Percentiles rank a stretch among this genome's conserved stretches.
These are phyloP conservation scores for Kentomonas sorsogonicus DNA, from an alignment of 208 protist genomes.

Conservation along the genomic window DNA sequence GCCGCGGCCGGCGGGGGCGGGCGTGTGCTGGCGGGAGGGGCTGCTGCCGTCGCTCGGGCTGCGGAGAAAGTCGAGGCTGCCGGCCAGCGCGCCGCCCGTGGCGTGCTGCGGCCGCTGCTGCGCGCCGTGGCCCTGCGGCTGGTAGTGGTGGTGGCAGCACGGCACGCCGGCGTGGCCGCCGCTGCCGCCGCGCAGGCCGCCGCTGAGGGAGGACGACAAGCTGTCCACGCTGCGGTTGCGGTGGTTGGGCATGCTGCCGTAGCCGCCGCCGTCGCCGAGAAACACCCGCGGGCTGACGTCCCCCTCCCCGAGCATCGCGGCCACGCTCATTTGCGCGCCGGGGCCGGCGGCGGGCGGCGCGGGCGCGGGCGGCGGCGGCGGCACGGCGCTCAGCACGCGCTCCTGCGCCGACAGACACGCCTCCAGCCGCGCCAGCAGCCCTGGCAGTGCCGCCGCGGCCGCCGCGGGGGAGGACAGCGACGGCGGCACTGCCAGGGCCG, in stretches of 20 bases:
- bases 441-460: neutral
- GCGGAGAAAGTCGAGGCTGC: too few species aligned
- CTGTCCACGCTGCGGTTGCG: conserved; percentile 8
- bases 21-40: too few species aligned
- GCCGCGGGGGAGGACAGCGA: too few species aligned
- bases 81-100: neutral
- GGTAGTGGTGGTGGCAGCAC: too few species aligned
- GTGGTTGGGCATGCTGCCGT: conserved; percentile 7
- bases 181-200: neutral
- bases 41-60: too few species aligned
- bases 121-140: too few species aligned
- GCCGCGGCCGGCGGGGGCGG: too few species aligned
- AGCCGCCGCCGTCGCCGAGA: conserved; percentile 2
- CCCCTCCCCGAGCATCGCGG: neutral
- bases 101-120: neutral
- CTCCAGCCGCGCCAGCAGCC: too few species aligned
- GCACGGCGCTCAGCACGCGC: too few species aligned
- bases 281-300: neutral
- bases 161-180: neutral
- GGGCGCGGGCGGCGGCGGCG: too few species aligned
- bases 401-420: too few species aligned
- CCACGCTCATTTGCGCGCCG: neutral
- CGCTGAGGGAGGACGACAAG: neutral
- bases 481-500: too few species aligned
- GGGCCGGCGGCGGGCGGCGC: neutral